Evolutionary conservation across 495 filamentous ascomycete genomes (phyloP).

Genomic region (Peziza echinospora): DNA sequence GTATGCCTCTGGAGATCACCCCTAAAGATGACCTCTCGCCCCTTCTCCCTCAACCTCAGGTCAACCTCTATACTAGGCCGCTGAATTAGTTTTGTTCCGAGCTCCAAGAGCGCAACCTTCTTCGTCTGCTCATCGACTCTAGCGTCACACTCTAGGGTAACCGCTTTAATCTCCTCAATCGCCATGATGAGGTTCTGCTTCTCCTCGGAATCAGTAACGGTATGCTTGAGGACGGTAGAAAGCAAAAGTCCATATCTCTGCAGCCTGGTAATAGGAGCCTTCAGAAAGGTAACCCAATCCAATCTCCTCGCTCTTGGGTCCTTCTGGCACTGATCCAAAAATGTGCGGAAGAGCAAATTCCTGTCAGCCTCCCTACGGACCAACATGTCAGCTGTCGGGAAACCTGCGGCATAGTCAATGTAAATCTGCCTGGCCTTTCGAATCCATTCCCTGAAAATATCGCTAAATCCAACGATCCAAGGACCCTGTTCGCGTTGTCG

Average conservation of each 20-base stretch:
- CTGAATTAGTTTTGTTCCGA: slow-evolving; percentile 60
- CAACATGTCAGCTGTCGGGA: slow-evolving; percentile 60
- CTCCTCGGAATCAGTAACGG: slow-evolving; percentile 66
- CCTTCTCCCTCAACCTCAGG: slow-evolving; percentile 76
- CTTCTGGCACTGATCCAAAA: slow-evolving; percentile 55
- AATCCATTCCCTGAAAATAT: slow-evolving; percentile 98
- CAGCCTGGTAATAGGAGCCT: slow-evolving; percentile 76
- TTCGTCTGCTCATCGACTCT: slow-evolving; percentile 87
- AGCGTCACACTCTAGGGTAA: slow-evolving; percentile 79
- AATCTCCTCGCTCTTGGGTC: slow-evolving; percentile 67
- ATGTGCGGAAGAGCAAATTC: slow-evolving; percentile 70
- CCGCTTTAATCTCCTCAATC: slow-evolving; percentile 84
- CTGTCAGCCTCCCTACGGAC: slow-evolving; percentile 66
- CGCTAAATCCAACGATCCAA: slow-evolving; percentile 82
- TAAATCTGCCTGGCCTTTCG: slow-evolving; percentile 76
- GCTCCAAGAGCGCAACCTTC: slow-evolving; percentile 72
- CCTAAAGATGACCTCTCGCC: slow-evolving; percentile 66
- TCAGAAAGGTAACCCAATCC: slow-evolving; percentile 86
- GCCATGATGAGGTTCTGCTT: slow-evolving; percentile 66
- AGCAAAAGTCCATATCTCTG: slow-evolving; percentile 79
- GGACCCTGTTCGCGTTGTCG: slow-evolving; percentile 92
- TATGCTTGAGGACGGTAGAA: slow-evolving; percentile 64
- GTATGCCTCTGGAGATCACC: slow-evolving; percentile 80
- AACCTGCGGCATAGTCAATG: slow-evolving; percentile 76
- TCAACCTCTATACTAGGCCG: slow-evolving; percentile 78